Base-by-base conservation (phyloP, 2,329 filamentous ascomycete genomes). In the Geosmithia morbida region DNA sequence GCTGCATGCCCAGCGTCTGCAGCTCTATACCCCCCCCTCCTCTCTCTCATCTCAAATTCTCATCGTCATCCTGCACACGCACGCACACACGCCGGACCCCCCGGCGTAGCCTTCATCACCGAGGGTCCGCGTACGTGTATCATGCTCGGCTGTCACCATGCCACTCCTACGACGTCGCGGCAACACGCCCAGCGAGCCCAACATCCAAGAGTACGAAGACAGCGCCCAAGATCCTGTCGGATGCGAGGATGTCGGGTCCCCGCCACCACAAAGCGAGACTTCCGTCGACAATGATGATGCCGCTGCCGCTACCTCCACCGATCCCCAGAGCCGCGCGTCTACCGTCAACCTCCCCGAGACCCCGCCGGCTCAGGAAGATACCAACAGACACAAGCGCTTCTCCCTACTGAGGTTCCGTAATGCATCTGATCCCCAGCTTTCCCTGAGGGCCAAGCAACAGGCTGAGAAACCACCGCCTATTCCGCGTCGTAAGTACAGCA, bases 341-440 rank as follows among this genome's bases (percentile, higher is more conserved):
- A 49, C 57, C 26, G 50, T 51, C 22, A 50, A 51, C 45, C 65
- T 70, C 37, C 67, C 71, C 13, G 65, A 64, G 37, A 70, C 70
- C 13, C 74, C 74, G 22, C 68, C 72, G 14, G 61, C 72, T 48
- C 72, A 77, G 54, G 74, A 76, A 45, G 71, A 79, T 57, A 69
- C 65, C 30, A 65, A 66, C 33, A 79, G 74, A 56, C 72, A 78
- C 55, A 74, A 71, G 50, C 75, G 78, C 51, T 83, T 83, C 59
- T 81, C 76, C 48, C 70, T 94, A 63, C 70, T 95, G 66, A 82
- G 83, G 59, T 88, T 92, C 62, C 85, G 88, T 57, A 89, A 95
- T 74, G 89, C 87, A 51, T 96, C 89, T 8, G 90, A 97, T 66
- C 85, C 88, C 46, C 88, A 96, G 63, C 68, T 97, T 51, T 87